Base-by-base conservation (phyloP, 192 early-diverging fungal species). In the Coemansia sp. region DNA sequence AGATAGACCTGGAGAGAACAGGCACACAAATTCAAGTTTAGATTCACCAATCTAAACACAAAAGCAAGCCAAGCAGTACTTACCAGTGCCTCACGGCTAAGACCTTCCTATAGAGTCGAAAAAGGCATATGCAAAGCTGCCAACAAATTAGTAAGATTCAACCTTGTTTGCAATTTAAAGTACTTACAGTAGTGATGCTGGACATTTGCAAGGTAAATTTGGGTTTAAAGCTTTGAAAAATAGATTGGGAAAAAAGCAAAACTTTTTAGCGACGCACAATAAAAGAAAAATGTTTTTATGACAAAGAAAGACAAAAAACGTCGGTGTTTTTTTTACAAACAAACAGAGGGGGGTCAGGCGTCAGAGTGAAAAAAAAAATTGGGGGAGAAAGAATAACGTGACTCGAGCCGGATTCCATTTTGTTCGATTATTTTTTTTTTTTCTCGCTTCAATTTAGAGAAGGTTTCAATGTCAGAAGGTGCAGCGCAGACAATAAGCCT, bases 401-500 rank as follows among this genome's bases (percentile, higher is more conserved):
- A 38, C 31, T 46, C 44, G 44, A 21, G 16, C 40, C 40, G 16
- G 40, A 41, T 30, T 40, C 39, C 36, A 37, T 14, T 36, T 36
- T 37, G 51, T 23, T 12, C 19, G 13, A 13, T 37, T 20, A 16
- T 35, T 28, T 28, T 50, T 50, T 3, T 23, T 16, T 28, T 20
- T 37, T 51, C 0, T 19, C n/a, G 14, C 28, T 15, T 36, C 13
- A 31, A 42, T 42, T 7, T n/a, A n/a, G n/a, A n/a, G n/a, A n/a
- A n/a, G n/a, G n/a, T n/a, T n/a, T 26, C 23, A 26, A 38, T 53
- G 39, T 55, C 53, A 14, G 41, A 31, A 6, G 44, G 5, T 44
- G 37, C 55, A 45, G 64, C 56, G 38, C 70, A 67, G 56, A 72
- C 72, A 9, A 91, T 96, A 63, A 87, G 92, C 70, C 79, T 94